Evolutionary conservation across 1,139 yeast genomes (phyloP), one percentile per base, ranked within the genome.

Genomic region (Sugiyamaella grinbergsii): DNA sequence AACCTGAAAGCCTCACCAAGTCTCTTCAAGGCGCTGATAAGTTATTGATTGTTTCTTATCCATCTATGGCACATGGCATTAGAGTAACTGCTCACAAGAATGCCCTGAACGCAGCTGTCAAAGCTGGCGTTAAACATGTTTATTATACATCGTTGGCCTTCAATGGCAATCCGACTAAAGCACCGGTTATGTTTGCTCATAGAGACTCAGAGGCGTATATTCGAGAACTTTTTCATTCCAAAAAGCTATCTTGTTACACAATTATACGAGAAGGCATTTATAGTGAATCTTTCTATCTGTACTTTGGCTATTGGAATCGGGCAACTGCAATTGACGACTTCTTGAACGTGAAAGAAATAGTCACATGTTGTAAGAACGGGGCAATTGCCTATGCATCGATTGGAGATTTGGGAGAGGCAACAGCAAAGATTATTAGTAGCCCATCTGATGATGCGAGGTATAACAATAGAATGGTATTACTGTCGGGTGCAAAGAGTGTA

Each of bases 101-200:
- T 34, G 50, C 50, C 11, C 15, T 47, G 15, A 31, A 47, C 18
- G 50, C 47, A 1, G 50, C 50, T 2, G 37, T 47, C n/a, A 20
- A 6, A 5, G 50, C 46, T 6, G 47, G 47, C 6, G 50, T 47
- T 7, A 32, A 47, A 26, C 50, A 47, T 47, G 29, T 47, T 11
- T 41, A 33, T 19, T 47, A 47, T 20, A 47, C 50, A 2, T 47
- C 50, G 13, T 18, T 47, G 31, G 50, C 50, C n/a, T 47, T 47
- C 34, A 41, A 47, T 41, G 50, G 50, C 16, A 20, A 23, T 15
- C 50, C 50, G 15, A 47, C 50, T 23, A 32, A 39, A 26, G 40
- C 50, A 3, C 45, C 45, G 5, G 47, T 47, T 2, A 47, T 41
- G 50, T 32, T 47, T 33, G 50, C 50, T n/a, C 50, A 47, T 22